Conservation (phyloP, 257 asterid genomes). For the Fraxinus anomala region DNA sequence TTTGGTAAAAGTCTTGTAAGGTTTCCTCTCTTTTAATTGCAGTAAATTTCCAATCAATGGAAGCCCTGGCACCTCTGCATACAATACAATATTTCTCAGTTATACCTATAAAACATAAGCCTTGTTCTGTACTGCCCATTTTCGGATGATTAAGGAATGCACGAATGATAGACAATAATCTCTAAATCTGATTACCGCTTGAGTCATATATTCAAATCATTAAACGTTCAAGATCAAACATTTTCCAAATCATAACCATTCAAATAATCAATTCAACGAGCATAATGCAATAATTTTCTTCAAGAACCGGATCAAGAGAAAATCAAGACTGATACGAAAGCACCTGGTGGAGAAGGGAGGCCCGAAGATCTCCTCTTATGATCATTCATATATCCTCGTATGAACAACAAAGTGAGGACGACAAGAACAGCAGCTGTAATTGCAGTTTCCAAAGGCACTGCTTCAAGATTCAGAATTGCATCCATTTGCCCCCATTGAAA, state of each 20-base stretch:
- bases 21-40: slow-evolving; percentile 72
- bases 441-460: slow-evolving; percentile 35
- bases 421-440: slow-evolving; percentile 45
- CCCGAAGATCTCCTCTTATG: slow-evolving; percentile 40
- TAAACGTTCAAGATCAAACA: background rate
- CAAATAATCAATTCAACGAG: background rate
- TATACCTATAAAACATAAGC: background rate
- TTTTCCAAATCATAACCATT: background rate
- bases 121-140: background rate
- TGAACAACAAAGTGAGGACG: slow-evolving; percentile 42
- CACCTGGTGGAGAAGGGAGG: slow-evolving; percentile 60
- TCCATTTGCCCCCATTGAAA: slow-evolving; percentile 40
- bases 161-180: background rate
- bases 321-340: background rate
- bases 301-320: background rate
- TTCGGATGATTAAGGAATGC: background rate
- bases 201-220: background rate
- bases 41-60: slow-evolving; percentile 69
- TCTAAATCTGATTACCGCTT: background rate
- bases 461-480: slow-evolving; percentile 39
- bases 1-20: slow-evolving; percentile 59
- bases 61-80: slow-evolving; percentile 64
- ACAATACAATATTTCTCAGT: slow-evolving; percentile 21
- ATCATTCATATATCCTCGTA: slow-evolving; percentile 32
- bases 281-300: background rate